These are phyloP conservation scores for Fagus sylvatica DNA, from an alignment of 306 rosid species.

Conservation along the genomic window DNA sequence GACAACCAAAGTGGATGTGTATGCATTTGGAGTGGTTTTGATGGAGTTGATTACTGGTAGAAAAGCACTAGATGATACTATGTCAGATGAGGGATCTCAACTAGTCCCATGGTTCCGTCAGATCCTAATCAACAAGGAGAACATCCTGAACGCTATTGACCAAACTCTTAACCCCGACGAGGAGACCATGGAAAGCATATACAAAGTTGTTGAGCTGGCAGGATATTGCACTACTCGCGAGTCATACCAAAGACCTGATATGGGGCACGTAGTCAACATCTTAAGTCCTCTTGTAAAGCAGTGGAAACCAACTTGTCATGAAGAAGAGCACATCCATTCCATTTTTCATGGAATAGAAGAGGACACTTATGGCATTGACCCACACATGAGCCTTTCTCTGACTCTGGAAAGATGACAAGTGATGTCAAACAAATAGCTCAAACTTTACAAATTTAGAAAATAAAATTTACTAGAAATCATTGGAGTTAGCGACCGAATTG, in stretches of 20 bases:
- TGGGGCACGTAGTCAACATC: conserved; percentile 83
- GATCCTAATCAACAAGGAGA: conserved; percentile 66
- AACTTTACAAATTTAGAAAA: no score
- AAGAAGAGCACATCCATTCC: no score
- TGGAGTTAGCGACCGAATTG: no score
- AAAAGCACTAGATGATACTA: conserved; percentile 65
- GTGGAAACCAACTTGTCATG: conserved; percentile 68
- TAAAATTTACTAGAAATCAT: no score
- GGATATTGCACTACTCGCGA: conserved; percentile 85
- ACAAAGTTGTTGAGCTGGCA: conserved; percentile 74
- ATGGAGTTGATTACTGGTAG: conserved; percentile 83
- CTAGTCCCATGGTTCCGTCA: conserved; percentile 82
- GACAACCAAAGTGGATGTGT: conserved; percentile 88
- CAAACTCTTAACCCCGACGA: conserved; percentile 66
- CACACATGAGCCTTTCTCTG: conserved; percentile 71
- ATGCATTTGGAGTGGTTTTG: conserved; percentile 80
- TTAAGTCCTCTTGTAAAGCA: conserved; percentile 75
- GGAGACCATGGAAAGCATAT: conserved; percentile 86
- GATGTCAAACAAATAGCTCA: no score
- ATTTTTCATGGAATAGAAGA: conserved; percentile 23
- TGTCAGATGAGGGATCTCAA: conserved; percentile 79
- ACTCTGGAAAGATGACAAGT: conserved; percentile 95
- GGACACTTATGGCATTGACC: conserved; percentile 60
- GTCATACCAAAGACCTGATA: conserved; percentile 84
- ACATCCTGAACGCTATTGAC: conserved; percentile 81